Evolutionary conservation across 2,329 filamentous ascomycete genomes (phyloP).

Genomic region (Ceratocystis cubensis): DNA sequence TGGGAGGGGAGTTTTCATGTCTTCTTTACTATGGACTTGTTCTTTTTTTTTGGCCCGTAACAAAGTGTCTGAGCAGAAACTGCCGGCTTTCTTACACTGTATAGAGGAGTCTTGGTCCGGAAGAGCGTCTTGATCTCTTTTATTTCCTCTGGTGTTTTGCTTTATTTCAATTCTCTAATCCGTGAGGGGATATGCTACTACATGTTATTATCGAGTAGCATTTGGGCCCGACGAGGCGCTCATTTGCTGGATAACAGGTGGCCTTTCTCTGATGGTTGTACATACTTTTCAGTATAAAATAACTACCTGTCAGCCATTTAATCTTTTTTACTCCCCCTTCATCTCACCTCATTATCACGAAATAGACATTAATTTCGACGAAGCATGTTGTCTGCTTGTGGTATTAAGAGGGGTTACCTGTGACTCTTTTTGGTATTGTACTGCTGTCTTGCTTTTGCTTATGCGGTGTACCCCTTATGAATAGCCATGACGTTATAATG

Average conservation of each 20-base stretch:
- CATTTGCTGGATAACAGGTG: neutral
- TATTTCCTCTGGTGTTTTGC: constrained; percentile 22
- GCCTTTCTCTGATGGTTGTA: neutral
- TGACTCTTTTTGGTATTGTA: neutral
- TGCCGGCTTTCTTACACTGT: constrained; percentile 16
- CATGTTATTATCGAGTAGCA: too few relatives aligned
- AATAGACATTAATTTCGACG: neutral
- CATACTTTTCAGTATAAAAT: constrained; percentile 8
- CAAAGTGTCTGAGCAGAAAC: constrained; percentile 20
- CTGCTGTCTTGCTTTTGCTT: neutral
- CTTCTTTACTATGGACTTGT: constrained; percentile 14
- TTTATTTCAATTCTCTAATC: constrained; percentile 5
- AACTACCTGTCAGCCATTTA: neutral
- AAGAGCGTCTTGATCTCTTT: constrained; percentile 21
- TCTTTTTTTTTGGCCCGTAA: constrained; percentile 13
- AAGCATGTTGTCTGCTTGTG: neutral
- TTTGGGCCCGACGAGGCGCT: neutral
- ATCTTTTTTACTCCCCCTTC: neutral
- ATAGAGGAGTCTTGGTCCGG: constrained; percentile 10
- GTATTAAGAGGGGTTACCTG: neutral
- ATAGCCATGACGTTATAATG: neutral
- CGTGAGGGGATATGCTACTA: too few relatives aligned
- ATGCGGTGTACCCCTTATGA: neutral
- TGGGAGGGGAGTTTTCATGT: constrained; percentile 7
- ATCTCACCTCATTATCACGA: neutral